A percentile compares a stretch with the other conserved stretches of the same genome.
Evolutionary conservation across 148 eudicot species (phyloP).

Genomic region (Camellia sinensis): DNA sequence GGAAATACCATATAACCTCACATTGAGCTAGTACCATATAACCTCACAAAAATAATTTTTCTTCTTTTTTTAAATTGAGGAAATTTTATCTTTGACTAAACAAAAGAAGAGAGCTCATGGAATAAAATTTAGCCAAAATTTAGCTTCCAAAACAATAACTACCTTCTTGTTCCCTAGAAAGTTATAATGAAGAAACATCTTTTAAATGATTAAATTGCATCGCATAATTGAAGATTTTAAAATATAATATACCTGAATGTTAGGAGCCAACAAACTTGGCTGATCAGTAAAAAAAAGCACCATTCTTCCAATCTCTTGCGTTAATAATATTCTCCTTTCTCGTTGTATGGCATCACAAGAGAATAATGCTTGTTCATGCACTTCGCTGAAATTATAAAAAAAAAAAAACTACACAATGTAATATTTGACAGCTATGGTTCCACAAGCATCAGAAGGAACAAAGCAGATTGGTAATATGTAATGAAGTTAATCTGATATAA

Average conservation of each 20-base stretch:
- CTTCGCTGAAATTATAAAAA: slow-evolving; percentile 62
- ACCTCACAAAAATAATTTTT: background rate
- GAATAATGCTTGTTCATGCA: slow-evolving; percentile 84
- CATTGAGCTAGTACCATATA: slow-evolving; percentile 83
- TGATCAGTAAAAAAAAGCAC: slow-evolving; percentile 96
- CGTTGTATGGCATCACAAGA: slow-evolving; percentile 90
- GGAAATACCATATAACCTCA: slow-evolving; percentile 96
- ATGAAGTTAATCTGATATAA: slow-evolving; percentile 1
- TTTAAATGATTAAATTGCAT: background rate
- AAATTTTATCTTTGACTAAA: background rate
- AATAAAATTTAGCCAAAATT: background rate
- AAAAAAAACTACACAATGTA: slow-evolving; percentile 17
- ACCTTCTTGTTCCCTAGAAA: background rate
- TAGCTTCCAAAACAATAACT: background rate
- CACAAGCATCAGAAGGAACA: background rate
- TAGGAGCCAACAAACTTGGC: slow-evolving; percentile 96
- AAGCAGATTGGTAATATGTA: background rate
- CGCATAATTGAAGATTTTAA: background rate
- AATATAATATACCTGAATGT: slow-evolving; percentile 67
- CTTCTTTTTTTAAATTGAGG: background rate
- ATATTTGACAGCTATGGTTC: too few relatives aligned
- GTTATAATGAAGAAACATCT: background rate
- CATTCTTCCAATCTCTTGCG: slow-evolving; percentile 98
- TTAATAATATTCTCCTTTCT: slow-evolving; percentile 84
- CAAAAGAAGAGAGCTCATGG: background rate